Base-by-base conservation (phyloP, 2,329 filamentous ascomycete genomes). In the Aspergillus sergii region DNA sequence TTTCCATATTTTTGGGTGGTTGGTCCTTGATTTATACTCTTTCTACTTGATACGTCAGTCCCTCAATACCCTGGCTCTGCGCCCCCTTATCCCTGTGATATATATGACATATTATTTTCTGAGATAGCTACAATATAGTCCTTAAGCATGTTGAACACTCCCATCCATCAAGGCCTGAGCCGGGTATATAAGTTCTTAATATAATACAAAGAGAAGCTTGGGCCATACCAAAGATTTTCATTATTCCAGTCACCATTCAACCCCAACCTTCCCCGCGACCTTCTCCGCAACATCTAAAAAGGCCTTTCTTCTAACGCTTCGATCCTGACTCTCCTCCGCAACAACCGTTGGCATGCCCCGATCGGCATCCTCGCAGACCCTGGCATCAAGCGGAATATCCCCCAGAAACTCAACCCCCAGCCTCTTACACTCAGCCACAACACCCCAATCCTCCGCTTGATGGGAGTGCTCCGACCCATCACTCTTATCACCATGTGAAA, bases 311-410 rank as follows among this genome's bases (percentile, higher is more conserved):
- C 92, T 87, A 36, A 86, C 84, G 69, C 92, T 93, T 1, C 88
- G 76, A 26, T 75, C 73, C 34, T 73, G 75, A 10, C 68, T 84
- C 9, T 94, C 93, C 76, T 96, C 92, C 1, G 92, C 87, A 2
- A 97, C 93, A 0, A 98, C 91, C 0, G 94, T 97, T 4, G 95
- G 95, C 76, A 91, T 93, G 1, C 95, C 95, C 23, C 86, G 83
- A 77, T 97, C 93, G 1, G 92, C 93, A 77, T 97, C 92, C 61
- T 92, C 90, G 63, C 93, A 96, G 26, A 98, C 96, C 57, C 84
- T 88, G 4, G 91, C 88, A 76, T 98, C 92, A 56, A 99, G 83
- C 7, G 94, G 94, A 46, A 99, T 90, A 75, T 97, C 91, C 1
- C 92, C 94, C 3, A 99, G 80, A 67, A 97, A 87, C n/a, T 90